A percentile compares a stretch with the other conserved stretches of the same genome.
Conservation (phyloP, 495 filamentous ascomycete genomes). For the Bryoglossum gracile region DNA sequence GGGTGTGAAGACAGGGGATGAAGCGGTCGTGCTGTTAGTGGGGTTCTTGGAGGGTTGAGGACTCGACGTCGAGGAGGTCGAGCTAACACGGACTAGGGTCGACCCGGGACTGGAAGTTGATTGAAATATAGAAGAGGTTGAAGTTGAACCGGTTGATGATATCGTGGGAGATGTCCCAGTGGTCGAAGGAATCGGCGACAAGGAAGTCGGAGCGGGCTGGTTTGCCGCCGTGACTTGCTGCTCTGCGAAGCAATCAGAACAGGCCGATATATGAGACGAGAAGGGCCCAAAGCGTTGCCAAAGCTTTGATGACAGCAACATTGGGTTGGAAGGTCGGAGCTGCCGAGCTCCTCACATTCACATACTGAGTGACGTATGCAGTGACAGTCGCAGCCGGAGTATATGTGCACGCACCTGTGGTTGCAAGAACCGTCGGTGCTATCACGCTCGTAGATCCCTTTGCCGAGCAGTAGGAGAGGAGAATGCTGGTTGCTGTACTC, state of each 20-base stretch:
- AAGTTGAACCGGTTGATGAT: neutral
- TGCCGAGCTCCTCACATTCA: neutral
- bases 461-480: neutral
- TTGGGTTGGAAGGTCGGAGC: neutral
- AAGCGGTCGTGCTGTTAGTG: neutral
- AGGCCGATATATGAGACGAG: neutral
- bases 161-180: neutral
- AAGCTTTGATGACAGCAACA: neutral
- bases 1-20: neutral
- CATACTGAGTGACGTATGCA: neutral
- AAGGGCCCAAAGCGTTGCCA: neutral
- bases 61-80: neutral
- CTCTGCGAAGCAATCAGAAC: neutral
- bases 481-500: neutral
- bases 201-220: neutral
- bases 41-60: neutral
- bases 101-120: neutral
- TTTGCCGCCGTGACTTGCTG: neutral
- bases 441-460: slow-evolving; percentile 6
- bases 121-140: neutral
- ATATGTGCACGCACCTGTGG: slow-evolving; percentile 1
- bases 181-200: neutral
- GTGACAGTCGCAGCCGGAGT: neutral
- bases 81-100: neutral
- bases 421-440: neutral